Percentiles rank a stretch among this genome's conserved stretches.
phyloP scores from a whole-genome alignment of 768 basidiomycete species.

The Pholiota microspora region DNA sequence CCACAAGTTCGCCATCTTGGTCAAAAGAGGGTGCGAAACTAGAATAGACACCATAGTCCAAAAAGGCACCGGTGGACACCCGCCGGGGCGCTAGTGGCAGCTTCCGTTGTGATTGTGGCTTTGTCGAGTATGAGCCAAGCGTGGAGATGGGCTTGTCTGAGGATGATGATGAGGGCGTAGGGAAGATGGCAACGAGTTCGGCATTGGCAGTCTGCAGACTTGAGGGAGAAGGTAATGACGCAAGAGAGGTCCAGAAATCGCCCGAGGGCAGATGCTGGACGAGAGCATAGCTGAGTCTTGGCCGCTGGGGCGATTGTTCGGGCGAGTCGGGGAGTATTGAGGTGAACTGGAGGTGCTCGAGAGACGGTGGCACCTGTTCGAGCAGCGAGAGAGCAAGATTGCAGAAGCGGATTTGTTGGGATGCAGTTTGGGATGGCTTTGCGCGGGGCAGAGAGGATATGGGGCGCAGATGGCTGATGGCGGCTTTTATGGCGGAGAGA shows the following conservation, averaged over 20 bases:
- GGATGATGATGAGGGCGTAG: slow-evolving; percentile 49
- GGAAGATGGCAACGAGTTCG: slow-evolving; percentile 73
- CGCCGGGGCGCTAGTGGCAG: slow-evolving; percentile 49
- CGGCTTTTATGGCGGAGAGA: slow-evolving; percentile 39
- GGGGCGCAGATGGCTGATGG: slow-evolving; percentile 66
- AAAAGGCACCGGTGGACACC: slow-evolving; percentile 62
- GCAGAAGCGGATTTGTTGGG: slow-evolving; percentile 74
- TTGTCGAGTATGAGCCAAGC: slow-evolving; percentile 56
- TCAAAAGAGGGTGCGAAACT: slow-evolving; percentile 81
- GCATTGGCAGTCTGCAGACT: slow-evolving; percentile 62
- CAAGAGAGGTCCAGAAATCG: slow-evolving; percentile 73
- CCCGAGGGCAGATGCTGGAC: slow-evolving; percentile 76
- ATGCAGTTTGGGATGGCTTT: slow-evolving; percentile 57
- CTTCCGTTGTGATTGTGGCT: slow-evolving; percentile 37
- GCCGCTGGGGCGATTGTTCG: slow-evolving; percentile 22
- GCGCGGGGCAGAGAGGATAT: slow-evolving; percentile 66
- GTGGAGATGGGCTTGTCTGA: slow-evolving; percentile 37
- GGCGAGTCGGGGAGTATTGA: slow-evolving; percentile 35
- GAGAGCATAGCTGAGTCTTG: slow-evolving; percentile 65
- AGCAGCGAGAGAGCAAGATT: slow-evolving; percentile 69
- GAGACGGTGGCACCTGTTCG: slow-evolving; percentile 60
- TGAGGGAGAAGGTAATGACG: slow-evolving; percentile 35
- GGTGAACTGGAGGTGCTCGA: slow-evolving; percentile 43
- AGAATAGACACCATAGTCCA: slow-evolving; percentile 76
- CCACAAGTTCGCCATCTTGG: slow-evolving; percentile 72